Percentiles rank a stretch among this genome's conserved stretches.
phyloP scores from a whole-genome alignment of 1,284 basidiomycete genomes.

The Ustilago trichophora region DNA sequence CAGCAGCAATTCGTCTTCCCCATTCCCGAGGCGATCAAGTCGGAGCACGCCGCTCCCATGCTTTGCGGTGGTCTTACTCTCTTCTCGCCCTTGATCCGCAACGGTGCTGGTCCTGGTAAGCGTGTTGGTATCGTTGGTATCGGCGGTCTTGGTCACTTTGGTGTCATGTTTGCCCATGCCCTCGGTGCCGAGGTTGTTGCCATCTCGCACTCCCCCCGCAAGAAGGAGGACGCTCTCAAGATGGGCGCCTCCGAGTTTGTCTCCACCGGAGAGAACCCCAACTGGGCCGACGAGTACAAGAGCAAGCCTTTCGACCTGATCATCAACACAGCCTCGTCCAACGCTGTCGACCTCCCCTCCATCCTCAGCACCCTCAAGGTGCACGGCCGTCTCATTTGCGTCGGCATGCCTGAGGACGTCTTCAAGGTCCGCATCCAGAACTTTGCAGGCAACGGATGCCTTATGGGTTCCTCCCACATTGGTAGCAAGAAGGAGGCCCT shows the following conservation, averaged over 20 bases:
- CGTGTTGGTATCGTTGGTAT: conserved; percentile 75
- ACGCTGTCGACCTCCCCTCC: conserved; percentile 68
- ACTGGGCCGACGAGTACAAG: conserved; percentile 58
- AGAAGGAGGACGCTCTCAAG: conserved; percentile 74
- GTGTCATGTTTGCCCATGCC: conserved; percentile 72
- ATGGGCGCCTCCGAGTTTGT: conserved; percentile 72
- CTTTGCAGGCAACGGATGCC: conserved; percentile 67
- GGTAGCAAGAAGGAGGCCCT: conserved; percentile 75
- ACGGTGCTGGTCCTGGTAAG: conserved; percentile 74
- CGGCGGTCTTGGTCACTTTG: conserved; percentile 67
- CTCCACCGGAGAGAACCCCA: conserved; percentile 58
- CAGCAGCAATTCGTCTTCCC: conserved; percentile 77
- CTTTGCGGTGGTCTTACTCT: conserved; percentile 76
- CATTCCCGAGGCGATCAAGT: conserved; percentile 73
- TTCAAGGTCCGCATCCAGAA: conserved; percentile 66
- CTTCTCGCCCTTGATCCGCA: conserved; percentile 74
- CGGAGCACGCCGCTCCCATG: conserved; percentile 71
- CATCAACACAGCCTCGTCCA: conserved; percentile 71
- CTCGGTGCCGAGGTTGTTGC: conserved; percentile 75
- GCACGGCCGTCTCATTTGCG: conserved; percentile 72
- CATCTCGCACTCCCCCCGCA: conserved; percentile 74
- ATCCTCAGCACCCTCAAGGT: conserved; percentile 71
- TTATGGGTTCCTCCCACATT: conserved; percentile 71
- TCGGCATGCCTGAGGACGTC: conserved; percentile 71
- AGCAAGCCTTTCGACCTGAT: conserved; percentile 72